phyloP scores from a whole-genome alignment of 2,329 filamentous ascomycete species.

The Microcyclospora pomicola region DNA sequence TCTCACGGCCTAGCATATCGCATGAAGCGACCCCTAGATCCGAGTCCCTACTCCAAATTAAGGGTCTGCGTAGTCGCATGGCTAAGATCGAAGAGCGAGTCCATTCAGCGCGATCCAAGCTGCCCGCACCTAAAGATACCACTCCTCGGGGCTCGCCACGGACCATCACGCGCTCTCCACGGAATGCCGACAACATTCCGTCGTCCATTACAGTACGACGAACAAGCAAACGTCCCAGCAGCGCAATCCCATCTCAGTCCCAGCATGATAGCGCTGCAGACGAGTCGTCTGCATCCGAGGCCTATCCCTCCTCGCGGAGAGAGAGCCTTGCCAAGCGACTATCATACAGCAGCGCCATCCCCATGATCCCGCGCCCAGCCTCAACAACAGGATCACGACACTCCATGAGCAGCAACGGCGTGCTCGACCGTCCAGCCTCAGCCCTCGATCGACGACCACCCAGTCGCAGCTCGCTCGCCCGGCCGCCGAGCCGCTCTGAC shows the following conservation, averaged over 20 bases:
- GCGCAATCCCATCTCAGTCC: conserved; percentile 26
- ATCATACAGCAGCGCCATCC: conserved; percentile 30
- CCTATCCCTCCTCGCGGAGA: conserved; percentile 7
- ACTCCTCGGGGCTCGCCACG: conserved; percentile 73
- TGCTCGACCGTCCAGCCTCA: conserved; percentile 10
- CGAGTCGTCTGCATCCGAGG: conserved; percentile 2
- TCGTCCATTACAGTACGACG: conserved; percentile 49
- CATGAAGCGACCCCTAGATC: conserved; percentile 39
- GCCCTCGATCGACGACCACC: conserved; percentile 1
- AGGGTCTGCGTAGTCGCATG: conserved; percentile 90
- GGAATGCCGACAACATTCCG: conserved; percentile 37
- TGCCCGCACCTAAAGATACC: conserved; percentile 62
- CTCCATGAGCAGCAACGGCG: background rate
- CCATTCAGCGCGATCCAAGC: conserved; percentile 77
- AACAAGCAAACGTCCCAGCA: conserved; percentile 49
- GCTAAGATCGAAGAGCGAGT: conserved; percentile 89
- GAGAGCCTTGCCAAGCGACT: conserved; percentile 29
- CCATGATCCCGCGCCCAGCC: conserved; percentile 16
- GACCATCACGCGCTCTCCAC: conserved; percentile 46
- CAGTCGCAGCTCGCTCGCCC: conserved; percentile 36
- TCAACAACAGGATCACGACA: conserved; percentile 8
- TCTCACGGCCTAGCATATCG: conserved; percentile 28
- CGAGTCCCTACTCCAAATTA: conserved; percentile 79
- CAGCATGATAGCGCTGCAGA: conserved; percentile 8
- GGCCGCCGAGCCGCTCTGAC: conserved; percentile 26